Base-by-base conservation (phyloP, 1,284 basidiomycete genomes). In the Thelephora terrestris region DNA sequence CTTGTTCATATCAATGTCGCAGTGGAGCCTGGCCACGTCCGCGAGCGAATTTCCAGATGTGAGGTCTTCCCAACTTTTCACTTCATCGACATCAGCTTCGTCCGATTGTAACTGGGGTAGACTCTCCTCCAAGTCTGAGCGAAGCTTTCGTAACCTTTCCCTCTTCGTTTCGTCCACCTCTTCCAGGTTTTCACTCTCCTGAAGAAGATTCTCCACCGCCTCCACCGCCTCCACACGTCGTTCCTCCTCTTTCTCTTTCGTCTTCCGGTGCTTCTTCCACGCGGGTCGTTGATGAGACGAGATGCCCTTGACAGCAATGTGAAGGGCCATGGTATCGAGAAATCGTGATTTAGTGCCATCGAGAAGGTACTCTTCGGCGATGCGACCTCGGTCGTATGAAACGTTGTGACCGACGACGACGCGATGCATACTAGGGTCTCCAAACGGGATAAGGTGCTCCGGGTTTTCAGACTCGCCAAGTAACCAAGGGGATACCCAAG, bases 401-500 rank as follows among this genome's bases (percentile, higher is more conserved):
- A 98, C 86, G 60, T 98, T 95, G 66, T 99, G 96, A 1, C 95
- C 94, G 12, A 99, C 79, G 27, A 96, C 71, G 20, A 98, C 65
- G 7, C 85, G 76, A 0, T 81, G 71, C 0, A 61, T 55, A 24
- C 61, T 54, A 5, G 72, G 62, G 49, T 74, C 67, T 7, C 86
- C 87, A 4, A 94, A 56, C 0, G 90, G 83, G 47, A 95, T 82
- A 43, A 95, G 70, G 39, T 94, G 93, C 43, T 79, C 71, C 1
- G 77, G 72, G 43, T 79, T 71, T 2, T 70, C 62, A 2, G 81
- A 73, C 53, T 85, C 76, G 10, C 79, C 79, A 5, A 97, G 75
- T 4, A 99, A 69, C 82, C 92, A 95, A 0, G 95, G 95, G 1
- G 89, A 94, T 50, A 97, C 78, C 95, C 96, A 99, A 4, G 81